phyloP scores from a whole-genome alignment of 2,329 filamentous ascomycete species.

The Aureobasidium sp. region DNA sequence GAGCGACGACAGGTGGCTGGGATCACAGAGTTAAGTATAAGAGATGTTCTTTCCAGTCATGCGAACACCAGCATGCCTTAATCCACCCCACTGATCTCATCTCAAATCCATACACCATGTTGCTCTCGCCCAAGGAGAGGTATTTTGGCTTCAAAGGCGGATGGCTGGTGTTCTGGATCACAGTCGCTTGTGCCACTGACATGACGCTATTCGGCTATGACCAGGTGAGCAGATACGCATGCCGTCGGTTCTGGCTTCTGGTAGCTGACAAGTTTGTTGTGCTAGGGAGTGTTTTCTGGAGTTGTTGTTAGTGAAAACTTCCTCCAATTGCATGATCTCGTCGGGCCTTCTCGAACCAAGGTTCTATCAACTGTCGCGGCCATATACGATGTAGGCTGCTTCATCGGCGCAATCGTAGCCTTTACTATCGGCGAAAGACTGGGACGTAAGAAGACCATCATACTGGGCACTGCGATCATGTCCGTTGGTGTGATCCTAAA shows the following conservation, averaged over 20 bases:
- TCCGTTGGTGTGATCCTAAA: constrained; percentile 54
- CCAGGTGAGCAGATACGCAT: neutral
- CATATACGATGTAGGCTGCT: constrained; percentile 67
- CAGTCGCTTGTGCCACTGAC: constrained; percentile 52
- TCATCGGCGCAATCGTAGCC: constrained; percentile 60
- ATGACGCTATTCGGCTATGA: constrained; percentile 50
- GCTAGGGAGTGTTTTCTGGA: constrained; percentile 57
- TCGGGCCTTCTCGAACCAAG: constrained; percentile 36
- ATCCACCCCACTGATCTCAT: neutral
- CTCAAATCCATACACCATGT: neutral
- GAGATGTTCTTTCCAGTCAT: neutral
- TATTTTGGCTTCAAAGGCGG: constrained; percentile 61
- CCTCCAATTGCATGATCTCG: constrained; percentile 52
- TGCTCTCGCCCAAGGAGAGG: constrained; percentile 31
- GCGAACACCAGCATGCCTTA: neutral
- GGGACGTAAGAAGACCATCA: constrained; percentile 53
- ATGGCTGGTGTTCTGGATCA: constrained; percentile 55
- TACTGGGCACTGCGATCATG: constrained; percentile 56
- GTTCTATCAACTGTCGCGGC: constrained; percentile 55
- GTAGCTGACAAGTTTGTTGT: constrained; percentile 36
- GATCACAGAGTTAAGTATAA: neutral
- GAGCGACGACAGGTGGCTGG: neutral
- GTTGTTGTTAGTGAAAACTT: constrained; percentile 62
- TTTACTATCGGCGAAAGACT: constrained; percentile 55
- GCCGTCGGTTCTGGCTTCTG: too few relatives aligned